phyloP scores from a whole-genome alignment of 179 eudicot genomes.

The Silene noctiflora region DNA sequence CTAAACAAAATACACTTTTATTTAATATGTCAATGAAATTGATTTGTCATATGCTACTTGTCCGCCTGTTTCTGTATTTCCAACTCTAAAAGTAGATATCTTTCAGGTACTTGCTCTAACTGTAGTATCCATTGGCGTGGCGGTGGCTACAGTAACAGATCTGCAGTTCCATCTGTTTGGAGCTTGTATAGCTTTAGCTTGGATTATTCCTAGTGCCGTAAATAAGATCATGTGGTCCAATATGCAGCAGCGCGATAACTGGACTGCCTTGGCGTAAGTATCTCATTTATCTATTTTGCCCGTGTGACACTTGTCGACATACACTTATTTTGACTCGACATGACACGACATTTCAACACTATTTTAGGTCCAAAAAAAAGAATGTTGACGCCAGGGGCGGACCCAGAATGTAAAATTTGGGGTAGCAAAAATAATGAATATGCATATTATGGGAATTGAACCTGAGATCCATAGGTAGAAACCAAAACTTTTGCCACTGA shows the following conservation, averaged over 20 bases:
- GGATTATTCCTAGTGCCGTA: conserved; percentile 93
- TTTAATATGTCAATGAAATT: too few species aligned
- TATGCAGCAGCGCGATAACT: conserved; percentile 85
- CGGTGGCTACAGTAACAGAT: conserved; percentile 93
- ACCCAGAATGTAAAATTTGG: too few species aligned
- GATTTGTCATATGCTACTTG: not conserved
- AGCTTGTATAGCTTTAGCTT: conserved; percentile 93
- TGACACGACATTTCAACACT: not conserved
- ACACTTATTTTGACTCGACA: not conserved
- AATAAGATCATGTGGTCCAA: conserved; percentile 93
- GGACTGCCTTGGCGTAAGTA: conserved; percentile 93
- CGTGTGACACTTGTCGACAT: too few species aligned
- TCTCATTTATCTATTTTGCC: not conserved
- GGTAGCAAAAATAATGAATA: too few species aligned
- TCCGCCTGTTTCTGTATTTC: not conserved
- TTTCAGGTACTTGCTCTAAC: conserved; percentile 74
- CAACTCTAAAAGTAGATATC: conserved; percentile 6
- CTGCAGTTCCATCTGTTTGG: conserved; percentile 86
- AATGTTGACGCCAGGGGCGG: not conserved
- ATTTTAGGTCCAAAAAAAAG: not conserved
- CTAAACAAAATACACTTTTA: not conserved
- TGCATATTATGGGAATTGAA: too few species aligned
- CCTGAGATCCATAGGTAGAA: too few species aligned
- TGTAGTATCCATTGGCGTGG: conserved; percentile 74
- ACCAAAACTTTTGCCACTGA: too few species aligned